These are phyloP conservation scores for Neoboletus subvelutipes DNA, from an alignment of 768 basidiomycete species.

Conservation along the genomic window DNA sequence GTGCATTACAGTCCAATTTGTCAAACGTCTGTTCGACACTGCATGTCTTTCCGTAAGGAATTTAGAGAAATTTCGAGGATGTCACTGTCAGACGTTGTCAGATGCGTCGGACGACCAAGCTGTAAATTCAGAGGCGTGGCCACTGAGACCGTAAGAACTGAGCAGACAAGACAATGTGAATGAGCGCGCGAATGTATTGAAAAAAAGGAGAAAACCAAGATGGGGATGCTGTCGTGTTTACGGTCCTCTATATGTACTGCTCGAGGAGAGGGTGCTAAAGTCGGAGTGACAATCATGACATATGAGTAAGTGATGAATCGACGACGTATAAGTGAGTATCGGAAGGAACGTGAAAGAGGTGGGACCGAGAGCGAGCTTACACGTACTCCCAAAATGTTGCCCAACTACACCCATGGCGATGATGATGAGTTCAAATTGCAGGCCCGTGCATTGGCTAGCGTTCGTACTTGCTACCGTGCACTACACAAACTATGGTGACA, in stretches of 20 bases:
- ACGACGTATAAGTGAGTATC: no score
- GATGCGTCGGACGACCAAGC: background rate
- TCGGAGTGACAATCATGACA: no score
- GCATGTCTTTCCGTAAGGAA: background rate
- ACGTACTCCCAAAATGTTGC: background rate
- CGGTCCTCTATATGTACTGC: no score
- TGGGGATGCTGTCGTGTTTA: no score
- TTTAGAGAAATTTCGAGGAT: background rate
- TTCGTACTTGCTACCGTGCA: background rate
- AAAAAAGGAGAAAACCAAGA: no score
- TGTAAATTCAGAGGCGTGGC: background rate
- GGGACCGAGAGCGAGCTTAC: no score
- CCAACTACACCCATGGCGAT: background rate
- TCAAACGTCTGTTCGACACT: background rate
- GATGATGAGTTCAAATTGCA: background rate
- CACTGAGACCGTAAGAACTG: background rate
- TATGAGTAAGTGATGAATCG: no score
- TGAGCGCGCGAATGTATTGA: no score
- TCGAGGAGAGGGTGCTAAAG: no score
- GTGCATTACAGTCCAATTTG: background rate
- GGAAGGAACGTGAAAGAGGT: no score
- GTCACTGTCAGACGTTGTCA: background rate
- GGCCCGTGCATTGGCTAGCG: background rate
- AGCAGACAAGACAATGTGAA: no score
- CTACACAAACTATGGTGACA: background rate